These are phyloP conservation scores for Erodium trifolium DNA, from an alignment of 441 rosid species.

Conservation along the genomic window DNA sequence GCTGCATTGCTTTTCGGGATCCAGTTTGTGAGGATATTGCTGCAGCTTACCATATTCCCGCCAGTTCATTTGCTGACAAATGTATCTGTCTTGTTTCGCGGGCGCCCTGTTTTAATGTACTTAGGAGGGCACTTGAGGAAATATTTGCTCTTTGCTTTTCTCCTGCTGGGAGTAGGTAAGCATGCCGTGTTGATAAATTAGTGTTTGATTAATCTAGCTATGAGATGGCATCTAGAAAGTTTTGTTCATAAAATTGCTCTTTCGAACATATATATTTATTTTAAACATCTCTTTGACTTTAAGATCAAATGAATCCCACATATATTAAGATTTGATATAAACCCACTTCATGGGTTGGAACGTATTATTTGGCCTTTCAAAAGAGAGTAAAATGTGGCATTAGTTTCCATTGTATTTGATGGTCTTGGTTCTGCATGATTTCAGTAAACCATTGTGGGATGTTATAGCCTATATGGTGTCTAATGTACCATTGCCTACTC, in stretches of 20 bases:
- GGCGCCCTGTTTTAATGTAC: constrained; percentile 69
- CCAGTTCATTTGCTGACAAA: constrained; percentile 85
- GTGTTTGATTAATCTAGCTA: neutral
- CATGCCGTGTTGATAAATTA: neutral
- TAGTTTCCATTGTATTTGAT: constrained; percentile 26
- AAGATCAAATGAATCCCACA: neutral
- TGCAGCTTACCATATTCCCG: constrained; percentile 75
- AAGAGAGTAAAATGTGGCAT: neutral
- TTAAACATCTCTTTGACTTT: neutral
- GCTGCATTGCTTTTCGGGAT: constrained; percentile 90
- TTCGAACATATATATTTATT: neutral
- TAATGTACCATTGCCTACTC: constrained; percentile 88
- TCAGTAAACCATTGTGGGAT: constrained; percentile 97
- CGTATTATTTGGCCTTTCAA: neutral
- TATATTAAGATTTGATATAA: neutral
- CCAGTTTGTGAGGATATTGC: constrained; percentile 91
- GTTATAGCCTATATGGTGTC: constrained; percentile 62
- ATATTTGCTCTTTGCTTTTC: constrained; percentile 84
- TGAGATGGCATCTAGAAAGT: neutral
- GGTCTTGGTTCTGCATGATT: constrained; percentile 33
- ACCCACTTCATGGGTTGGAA: neutral
- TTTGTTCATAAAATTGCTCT: neutral
- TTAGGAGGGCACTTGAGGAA: constrained; percentile 79
- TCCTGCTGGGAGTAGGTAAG: constrained; percentile 72
- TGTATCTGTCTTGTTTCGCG: constrained; percentile 92